Conservation (phyloP, 202 grass and related monocot species). For the Dendrocalamus latiflorus region DNA sequence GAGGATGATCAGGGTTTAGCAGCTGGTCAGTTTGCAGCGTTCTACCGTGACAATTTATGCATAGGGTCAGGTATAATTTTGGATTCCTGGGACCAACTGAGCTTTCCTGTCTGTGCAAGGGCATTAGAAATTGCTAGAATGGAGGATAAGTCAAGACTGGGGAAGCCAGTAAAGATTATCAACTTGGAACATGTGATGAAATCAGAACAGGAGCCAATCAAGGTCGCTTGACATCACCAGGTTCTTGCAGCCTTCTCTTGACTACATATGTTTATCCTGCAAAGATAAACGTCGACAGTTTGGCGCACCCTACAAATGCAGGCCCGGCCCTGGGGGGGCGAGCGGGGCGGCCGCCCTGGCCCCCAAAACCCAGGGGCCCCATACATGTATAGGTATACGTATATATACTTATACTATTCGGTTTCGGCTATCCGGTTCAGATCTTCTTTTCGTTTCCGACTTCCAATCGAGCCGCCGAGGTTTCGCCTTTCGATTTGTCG, state of each 20-base stretch:
- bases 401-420: no score
- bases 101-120: conserved; percentile 65
- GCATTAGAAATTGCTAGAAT: conserved; percentile 62
- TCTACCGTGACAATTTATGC: conserved; percentile 57
- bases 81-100: conserved; percentile 65
- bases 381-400: no score
- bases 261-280: background rate
- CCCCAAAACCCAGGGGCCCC: no score
- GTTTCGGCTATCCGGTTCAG: no score
- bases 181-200: conserved; percentile 52
- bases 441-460: no score
- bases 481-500: no score
- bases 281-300: background rate
- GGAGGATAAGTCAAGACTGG: conserved; percentile 79
- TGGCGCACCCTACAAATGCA: background rate
- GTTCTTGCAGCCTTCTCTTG: background rate
- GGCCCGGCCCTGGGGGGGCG: no score
- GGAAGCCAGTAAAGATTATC: conserved; percentile 79
- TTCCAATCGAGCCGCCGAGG: no score
- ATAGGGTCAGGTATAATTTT: conserved; percentile 84
- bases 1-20: conserved; percentile 95
- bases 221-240: conserved; percentile 18
- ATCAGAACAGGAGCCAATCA: conserved; percentile 5
- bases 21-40: conserved; percentile 85
- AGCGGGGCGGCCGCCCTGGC: no score